A percentile compares a stretch with the other conserved stretches of the same genome.
Evolutionary conservation across 2,329 filamentous ascomycete species (phyloP).

Genomic region (Xylaria multiplex): DNA sequence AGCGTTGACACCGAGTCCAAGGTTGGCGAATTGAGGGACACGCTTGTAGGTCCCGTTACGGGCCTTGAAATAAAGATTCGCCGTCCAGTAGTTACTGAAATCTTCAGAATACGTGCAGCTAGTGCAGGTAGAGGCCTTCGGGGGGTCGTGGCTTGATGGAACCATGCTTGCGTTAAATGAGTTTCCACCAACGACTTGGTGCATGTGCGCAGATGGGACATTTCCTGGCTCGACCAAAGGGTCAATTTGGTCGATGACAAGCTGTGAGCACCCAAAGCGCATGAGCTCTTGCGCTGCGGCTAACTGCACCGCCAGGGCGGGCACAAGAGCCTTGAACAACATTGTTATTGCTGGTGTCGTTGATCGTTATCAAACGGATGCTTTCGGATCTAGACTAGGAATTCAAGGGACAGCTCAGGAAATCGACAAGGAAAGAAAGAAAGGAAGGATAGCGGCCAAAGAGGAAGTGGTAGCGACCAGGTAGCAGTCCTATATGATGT

Average conservation of each 20-base stretch:
- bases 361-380: slow-evolving; percentile 16
- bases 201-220: slow-evolving; percentile 48
- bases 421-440: slow-evolving; percentile 29
- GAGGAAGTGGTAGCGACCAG: slow-evolving; percentile 10
- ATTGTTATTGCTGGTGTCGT: slow-evolving; percentile 39
- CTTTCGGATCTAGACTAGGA: slow-evolving; percentile 12
- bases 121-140: slow-evolving; percentile 45
- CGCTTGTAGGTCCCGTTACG: slow-evolving; percentile 49
- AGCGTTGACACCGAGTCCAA: slow-evolving; percentile 46
- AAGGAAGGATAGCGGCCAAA: slow-evolving; percentile 18
- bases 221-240: slow-evolving; percentile 48
- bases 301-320: slow-evolving; percentile 45
- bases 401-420: slow-evolving; percentile 10
- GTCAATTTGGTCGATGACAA: slow-evolving; percentile 50
- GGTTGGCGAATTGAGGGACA: slow-evolving; percentile 48
- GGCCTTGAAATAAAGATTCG: slow-evolving; percentile 49
- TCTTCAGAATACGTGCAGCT: slow-evolving; percentile 50
- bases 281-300: slow-evolving; percentile 50
- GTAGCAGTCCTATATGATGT: slow-evolving; percentile 38
- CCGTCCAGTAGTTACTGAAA: slow-evolving; percentile 51
- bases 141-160: slow-evolving; percentile 43
- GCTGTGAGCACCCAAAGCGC: slow-evolving; percentile 52
- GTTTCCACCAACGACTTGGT: slow-evolving; percentile 49
- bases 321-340: slow-evolving; percentile 46
- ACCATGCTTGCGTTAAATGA: slow-evolving; percentile 49